Evolutionary conservation across 129 eudicot genomes (phyloP), one percentile per base, ranked within the genome.

Genomic region (Sambucus nigra): DNA sequence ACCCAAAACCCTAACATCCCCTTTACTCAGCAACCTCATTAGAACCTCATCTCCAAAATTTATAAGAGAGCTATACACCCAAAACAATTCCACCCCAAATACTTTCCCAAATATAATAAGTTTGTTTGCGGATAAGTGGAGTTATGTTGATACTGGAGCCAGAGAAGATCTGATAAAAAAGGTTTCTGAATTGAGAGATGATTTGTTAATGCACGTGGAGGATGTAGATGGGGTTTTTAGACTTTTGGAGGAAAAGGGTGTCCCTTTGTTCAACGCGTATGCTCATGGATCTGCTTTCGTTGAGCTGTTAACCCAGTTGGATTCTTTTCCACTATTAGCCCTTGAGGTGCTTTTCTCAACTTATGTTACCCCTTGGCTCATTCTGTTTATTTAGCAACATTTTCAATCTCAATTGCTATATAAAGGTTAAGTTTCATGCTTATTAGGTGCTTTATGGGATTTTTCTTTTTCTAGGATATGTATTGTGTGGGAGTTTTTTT

Each of bases 191-290:
- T 72, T 85, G 69, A 78, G 52, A 41, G 66, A 79, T 35, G 76
- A 82, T 66, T 52, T 92, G 74, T 25, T 78, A 22, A 14, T 9
- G 5, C 10, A 45, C 27, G 42, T 25, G 25, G 58, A 58, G 24
- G 74, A 71, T 40, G 54, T 35, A 25, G 80, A 53, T 5, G 70
- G 21, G 12, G 39, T 80, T 25, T 59, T 51, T n/a, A 65, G 57
- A 1, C 58, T 92, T 1, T 55, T 92, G 64, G 82, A 86, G n/a
- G 79, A 69, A 41, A 68, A 79, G 41, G 99, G 94, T 15, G 71
- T 26, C 58, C 55, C 60, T 44, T 69, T 92, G 64, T 75, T 92
- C 32, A 66, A 63, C 60, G 46, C 18, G 25, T 76, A 72, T 64
- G 19, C 73, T 7, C 57, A 80, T 72, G 95, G 94, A 13, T 69